These are phyloP conservation scores for Rubroshorea leprosula DNA, from an alignment of 345 rosid genomes.

Conservation along the genomic window DNA sequence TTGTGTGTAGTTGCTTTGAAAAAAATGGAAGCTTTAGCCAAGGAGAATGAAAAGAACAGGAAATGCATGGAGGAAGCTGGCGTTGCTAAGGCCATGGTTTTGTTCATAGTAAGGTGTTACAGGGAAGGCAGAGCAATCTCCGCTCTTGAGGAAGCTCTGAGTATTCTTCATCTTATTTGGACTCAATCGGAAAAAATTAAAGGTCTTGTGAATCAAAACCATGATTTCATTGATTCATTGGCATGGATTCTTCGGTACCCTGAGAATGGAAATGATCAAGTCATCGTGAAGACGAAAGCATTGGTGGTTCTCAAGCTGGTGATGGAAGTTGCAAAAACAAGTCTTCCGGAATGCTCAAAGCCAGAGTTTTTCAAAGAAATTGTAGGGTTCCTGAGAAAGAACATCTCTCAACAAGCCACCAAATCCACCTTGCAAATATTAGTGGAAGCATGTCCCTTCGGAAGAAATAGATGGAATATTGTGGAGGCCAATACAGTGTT, in stretches of 20 bases:
- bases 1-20: conserved; percentile 13
- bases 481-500: conserved; percentile 38
- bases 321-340: conserved; percentile 13
- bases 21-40: conserved; percentile 28
- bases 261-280: conserved; percentile 5
- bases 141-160: conserved; percentile 37
- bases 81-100: conserved; percentile 20
- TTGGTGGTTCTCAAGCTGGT: conserved; percentile 22
- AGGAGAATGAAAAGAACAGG: conserved; percentile 30
- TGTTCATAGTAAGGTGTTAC: conserved; percentile 22
- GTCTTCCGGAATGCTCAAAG: conserved; percentile 21
- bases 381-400: conserved; percentile 18
- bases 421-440: conserved; percentile 35
- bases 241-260: conserved; percentile 26
- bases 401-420: conserved; percentile 25
- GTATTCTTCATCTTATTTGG: conserved; percentile 30
- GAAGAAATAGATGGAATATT: conserved; percentile 33
- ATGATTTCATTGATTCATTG: conserved; percentile 29
- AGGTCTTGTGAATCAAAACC: conserved; percentile 24
- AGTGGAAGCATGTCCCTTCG: conserved; percentile 27
- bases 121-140: conserved; percentile 2
- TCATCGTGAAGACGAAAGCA: conserved; percentile 21
- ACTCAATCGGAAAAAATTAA: conserved; percentile 22
- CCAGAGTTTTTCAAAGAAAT: conserved; percentile 27
- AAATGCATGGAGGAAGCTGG: conserved; percentile 34